These are phyloP conservation scores for Piloderma croceum DNA, from an alignment of 768 basidiomycete genomes.

Conservation along the genomic window DNA sequence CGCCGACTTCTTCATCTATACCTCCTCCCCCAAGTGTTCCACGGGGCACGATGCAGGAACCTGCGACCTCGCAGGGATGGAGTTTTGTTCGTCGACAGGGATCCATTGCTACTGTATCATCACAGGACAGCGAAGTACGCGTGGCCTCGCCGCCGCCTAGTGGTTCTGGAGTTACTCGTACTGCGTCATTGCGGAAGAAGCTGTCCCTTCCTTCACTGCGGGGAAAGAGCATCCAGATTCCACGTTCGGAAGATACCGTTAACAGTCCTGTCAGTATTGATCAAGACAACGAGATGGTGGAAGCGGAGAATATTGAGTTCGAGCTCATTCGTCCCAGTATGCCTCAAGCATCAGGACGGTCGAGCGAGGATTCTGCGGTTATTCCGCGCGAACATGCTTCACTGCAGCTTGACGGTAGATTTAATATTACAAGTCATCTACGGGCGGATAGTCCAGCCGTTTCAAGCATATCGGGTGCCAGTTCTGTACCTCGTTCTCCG, in stretches of 20 bases:
- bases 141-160: too few species aligned
- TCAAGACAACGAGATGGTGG: slow-evolving; percentile 52
- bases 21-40: too few species aligned
- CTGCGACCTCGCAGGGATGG: too few species aligned
- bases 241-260: slow-evolving; percentile 25
- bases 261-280: slow-evolving; percentile 20
- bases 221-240: slow-evolving; percentile 27
- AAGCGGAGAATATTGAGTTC: slow-evolving; percentile 79
- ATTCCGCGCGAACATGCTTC: slow-evolving; percentile 27
- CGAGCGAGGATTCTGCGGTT: slow-evolving; percentile 51
- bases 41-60: too few species aligned
- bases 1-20: too few species aligned
- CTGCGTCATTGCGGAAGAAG: slow-evolving; percentile 59
- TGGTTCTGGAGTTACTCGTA: too few species aligned
- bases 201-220: slow-evolving; percentile 65
- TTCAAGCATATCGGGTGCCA: slow-evolving; percentile 32
- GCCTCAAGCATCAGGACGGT: slow-evolving; percentile 34
- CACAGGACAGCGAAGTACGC: too few species aligned
- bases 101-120: too few species aligned
- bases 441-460: slow-evolving; percentile 40
- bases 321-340: slow-evolving; percentile 66
- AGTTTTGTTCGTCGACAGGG: too few species aligned
- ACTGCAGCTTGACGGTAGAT: slow-evolving; percentile 30
- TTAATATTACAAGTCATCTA: slow-evolving; percentile 19
- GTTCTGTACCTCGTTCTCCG: slow-evolving; percentile 11